Evolutionary conservation across 2,329 filamentous ascomycete genomes (phyloP), one percentile per base, ranked within the genome.

Genomic region (Lasiodiplodia sp.): DNA sequence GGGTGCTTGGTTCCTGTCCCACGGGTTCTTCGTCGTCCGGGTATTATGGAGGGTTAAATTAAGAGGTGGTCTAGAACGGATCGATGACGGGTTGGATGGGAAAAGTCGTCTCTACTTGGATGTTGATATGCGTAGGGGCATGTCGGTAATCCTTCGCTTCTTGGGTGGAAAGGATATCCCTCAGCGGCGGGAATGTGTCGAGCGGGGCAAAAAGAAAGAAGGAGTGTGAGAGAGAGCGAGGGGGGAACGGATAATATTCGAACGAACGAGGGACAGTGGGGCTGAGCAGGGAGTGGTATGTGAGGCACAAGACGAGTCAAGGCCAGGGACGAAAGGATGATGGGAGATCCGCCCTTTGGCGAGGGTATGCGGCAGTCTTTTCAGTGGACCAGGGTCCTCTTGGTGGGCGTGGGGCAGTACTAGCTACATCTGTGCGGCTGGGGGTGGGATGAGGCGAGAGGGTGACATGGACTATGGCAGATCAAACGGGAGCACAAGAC

Each of bases 261-360:
- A 18, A 12, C 21, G 40, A 62, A 62, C 31, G 60, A 64, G 44
- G 18, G 60, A 14, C 44, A 23, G 44, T 52, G 60, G 60, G 58
- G 60, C 25, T 31, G 40, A 28, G 10, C 60, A 23, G 44, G 60
- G 31, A 52, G 47, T 38, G 47, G 60, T 38, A 52, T 21, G 44
- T 23, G 47, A 38, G 60, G 60, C 47, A 64, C 60, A 64, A 51
- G 47, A 31, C 60, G 60, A 64, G 25, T 37, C 60, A 64, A 64
- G 40, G 52, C 38, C 44, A 25, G 60, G 60, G 37, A 60, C 56
- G 37, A 60, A 10, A 16, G 16, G 21, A 31, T n/a, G n/a, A 47
- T 31, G 47, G 60, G 25, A 64, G 60, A 51, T 51, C 28, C 40
- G 47, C 47, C 28, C 34, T 40, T 44, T 6, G n/a, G 34, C n/a